Evolutionary conservation across 2,329 filamentous ascomycete species (phyloP).

Genomic region (Penicillium frequentans): DNA sequence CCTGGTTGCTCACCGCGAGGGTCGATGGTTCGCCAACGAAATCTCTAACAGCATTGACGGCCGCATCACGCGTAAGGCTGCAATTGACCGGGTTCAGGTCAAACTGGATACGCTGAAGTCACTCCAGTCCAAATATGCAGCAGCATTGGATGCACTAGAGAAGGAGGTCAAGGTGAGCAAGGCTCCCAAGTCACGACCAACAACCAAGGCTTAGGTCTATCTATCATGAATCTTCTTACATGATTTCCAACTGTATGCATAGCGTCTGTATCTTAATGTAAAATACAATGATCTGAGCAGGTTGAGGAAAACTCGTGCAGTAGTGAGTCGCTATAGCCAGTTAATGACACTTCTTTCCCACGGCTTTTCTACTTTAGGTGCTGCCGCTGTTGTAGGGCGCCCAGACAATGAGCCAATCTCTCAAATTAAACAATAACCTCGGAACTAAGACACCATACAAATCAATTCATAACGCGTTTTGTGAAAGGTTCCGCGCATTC

Average conservation of each 20-base stretch:
- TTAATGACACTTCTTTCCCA: no score
- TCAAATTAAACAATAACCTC: no score
- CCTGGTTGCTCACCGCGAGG: slow-evolving; percentile 77
- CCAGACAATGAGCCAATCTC: no score
- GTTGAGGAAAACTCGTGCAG: no score
- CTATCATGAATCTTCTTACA: not conserved
- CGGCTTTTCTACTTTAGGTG: no score
- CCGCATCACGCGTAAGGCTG: slow-evolving; percentile 31
- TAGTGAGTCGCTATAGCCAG: no score
- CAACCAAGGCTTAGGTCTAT: not conserved
- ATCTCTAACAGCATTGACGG: slow-evolving; percentile 57
- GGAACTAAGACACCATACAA: no score
- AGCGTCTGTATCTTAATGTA: slow-evolving; percentile 6
- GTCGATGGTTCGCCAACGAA: slow-evolving; percentile 87
- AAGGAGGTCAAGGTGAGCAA: slow-evolving; percentile 33
- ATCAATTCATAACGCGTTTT: no score
- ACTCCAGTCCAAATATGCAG: slow-evolving; percentile 32
- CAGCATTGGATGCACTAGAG: slow-evolving; percentile 38
- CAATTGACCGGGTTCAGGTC: slow-evolving; percentile 32
- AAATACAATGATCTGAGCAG: not conserved
- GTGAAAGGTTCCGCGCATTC: no score
- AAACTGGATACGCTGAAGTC: slow-evolving; percentile 29
- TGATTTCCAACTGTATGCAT: slow-evolving; percentile 5
- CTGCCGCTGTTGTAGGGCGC: no score
- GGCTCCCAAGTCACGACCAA: not conserved